A percentile compares a stretch with the other conserved stretches of the same genome.
These are phyloP conservation scores for Escovopsis sp. DNA, from an alignment of 2,329 filamentous ascomycete species.

Conservation along the genomic window DNA sequence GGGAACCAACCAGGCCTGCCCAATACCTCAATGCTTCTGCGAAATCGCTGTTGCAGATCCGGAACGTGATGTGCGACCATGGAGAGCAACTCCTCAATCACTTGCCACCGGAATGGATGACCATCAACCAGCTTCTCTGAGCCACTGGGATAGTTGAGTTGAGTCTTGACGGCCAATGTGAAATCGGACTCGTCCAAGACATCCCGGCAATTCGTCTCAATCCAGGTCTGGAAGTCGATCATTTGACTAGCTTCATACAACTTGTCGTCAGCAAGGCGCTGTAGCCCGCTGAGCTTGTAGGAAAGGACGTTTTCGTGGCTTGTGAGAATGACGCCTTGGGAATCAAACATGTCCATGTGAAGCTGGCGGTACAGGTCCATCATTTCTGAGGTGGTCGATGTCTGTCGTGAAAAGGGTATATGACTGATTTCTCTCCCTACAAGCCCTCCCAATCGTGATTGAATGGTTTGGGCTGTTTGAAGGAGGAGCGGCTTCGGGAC, in stretches of 20 bases:
- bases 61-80: constrained; percentile 25
- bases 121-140: constrained; percentile 33
- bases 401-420: constrained; percentile 42
- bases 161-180: constrained; percentile 36
- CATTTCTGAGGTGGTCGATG: neutral
- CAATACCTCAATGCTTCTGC: constrained; percentile 32
- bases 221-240: constrained; percentile 3
- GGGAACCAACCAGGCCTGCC: constrained; percentile 31
- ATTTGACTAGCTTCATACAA: constrained; percentile 6
- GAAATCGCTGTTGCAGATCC: constrained; percentile 23
- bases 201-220: constrained; percentile 2
- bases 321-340: constrained; percentile 39
- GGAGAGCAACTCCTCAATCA: constrained; percentile 25
- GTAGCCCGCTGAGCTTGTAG: constrained; percentile 46
- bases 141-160: constrained; percentile 44
- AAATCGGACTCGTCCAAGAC: constrained; percentile 10
- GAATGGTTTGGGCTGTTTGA: constrained; percentile 42
- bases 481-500: constrained; percentile 41
- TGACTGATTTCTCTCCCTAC: constrained; percentile 38
- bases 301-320: constrained; percentile 52
- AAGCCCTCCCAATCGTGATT: constrained; percentile 39
- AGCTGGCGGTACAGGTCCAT: constrained; percentile 10
- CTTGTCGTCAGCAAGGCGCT: constrained; percentile 36
- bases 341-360: constrained; percentile 24
- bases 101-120: constrained; percentile 36